Evolutionary conservation across 129 eudicot genomes (phyloP).

Genomic region (Flaveria robusta): DNA sequence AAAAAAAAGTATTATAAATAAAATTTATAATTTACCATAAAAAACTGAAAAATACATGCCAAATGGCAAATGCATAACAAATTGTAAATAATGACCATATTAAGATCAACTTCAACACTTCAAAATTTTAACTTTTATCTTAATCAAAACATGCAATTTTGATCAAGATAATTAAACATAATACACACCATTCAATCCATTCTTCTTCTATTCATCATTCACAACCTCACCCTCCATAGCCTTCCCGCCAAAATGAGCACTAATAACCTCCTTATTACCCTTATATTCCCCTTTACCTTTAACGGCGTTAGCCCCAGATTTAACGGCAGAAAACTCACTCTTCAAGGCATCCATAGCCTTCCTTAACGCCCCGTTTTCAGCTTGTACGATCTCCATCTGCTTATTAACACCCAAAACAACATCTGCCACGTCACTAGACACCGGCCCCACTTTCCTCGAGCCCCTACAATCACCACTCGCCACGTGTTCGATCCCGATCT

Average conservation of each 20-base stretch:
- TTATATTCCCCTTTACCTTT: constrained; percentile 20
- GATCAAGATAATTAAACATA: not conserved
- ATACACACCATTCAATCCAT: constrained; percentile 18
- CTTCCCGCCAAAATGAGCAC: constrained; percentile 36
- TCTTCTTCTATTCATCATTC: constrained; percentile 37
- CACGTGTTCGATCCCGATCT: constrained; percentile 80
- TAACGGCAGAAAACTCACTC: constrained; percentile 50
- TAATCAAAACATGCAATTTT: constrained; percentile 4
- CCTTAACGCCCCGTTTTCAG: constrained; percentile 57
- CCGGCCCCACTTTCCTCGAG: constrained; percentile 8
- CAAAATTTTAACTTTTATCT: not conserved
- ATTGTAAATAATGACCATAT: not conserved
- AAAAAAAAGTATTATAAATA: too few relatives aligned
- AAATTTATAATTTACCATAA: not conserved
- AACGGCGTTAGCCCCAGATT: constrained; percentile 13
- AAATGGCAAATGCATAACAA: not conserved
- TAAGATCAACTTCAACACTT: not conserved
- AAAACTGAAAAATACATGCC: not conserved
- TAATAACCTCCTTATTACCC: not conserved
- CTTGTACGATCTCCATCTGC: constrained; percentile 54
- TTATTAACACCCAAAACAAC: constrained; percentile 56
- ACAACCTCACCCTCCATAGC: constrained; percentile 30
- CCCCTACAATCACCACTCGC: constrained; percentile 28
- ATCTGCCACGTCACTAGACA: constrained; percentile 43
- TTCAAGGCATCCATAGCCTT: constrained; percentile 60